phyloP scores from a whole-genome alignment of 1,284 basidiomycete species.

The Moesziomyces sp. region DNA sequence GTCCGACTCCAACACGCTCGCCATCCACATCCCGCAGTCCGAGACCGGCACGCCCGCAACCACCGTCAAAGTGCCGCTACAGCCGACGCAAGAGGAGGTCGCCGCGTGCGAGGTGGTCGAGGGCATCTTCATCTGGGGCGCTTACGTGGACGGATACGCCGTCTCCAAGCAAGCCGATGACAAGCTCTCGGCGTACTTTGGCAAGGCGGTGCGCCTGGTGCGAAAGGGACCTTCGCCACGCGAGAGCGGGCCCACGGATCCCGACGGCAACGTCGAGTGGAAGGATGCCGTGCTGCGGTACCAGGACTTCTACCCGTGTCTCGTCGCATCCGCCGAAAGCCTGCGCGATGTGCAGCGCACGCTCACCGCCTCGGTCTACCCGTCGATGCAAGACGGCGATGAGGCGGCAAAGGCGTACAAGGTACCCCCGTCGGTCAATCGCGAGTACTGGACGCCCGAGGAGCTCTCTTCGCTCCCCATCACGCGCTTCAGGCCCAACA shows the following conservation, averaged over 20 bases:
- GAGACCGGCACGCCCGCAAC: slow-evolving; percentile 33
- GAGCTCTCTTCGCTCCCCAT: slow-evolving; percentile 48
- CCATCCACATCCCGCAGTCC: slow-evolving; percentile 53
- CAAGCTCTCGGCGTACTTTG: slow-evolving; percentile 55
- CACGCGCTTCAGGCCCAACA: slow-evolving; percentile 59
- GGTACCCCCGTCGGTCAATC: slow-evolving; percentile 41
- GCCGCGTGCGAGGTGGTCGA: slow-evolving; percentile 47
- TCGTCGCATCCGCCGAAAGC: slow-evolving; percentile 49
- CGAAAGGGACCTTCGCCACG: slow-evolving; percentile 53
- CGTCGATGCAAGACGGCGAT: slow-evolving; percentile 5
- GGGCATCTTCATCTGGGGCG: slow-evolving; percentile 56
- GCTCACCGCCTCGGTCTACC: slow-evolving; percentile 52
- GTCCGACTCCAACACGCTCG: slow-evolving; percentile 26
- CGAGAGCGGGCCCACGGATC: slow-evolving; percentile 33
- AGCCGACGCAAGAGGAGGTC: slow-evolving; percentile 40
- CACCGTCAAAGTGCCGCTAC: slow-evolving; percentile 40
- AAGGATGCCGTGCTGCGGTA: slow-evolving; percentile 35
- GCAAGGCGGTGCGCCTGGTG: slow-evolving; percentile 52
- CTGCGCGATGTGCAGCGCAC: slow-evolving; percentile 54
- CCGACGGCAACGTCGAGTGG: slow-evolving; percentile 41
- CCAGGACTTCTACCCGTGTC: slow-evolving; percentile 59
- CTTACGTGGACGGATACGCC: slow-evolving; percentile 56
- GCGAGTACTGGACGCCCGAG: slow-evolving; percentile 59
- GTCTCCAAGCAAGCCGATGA: slow-evolving; percentile 56
- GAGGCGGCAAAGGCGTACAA: slow-evolving; percentile 27